A percentile compares a stretch with the other conserved stretches of the same genome.
phyloP scores from a whole-genome alignment of 805 yeast species.

The Millerozyma acaciae region DNA sequence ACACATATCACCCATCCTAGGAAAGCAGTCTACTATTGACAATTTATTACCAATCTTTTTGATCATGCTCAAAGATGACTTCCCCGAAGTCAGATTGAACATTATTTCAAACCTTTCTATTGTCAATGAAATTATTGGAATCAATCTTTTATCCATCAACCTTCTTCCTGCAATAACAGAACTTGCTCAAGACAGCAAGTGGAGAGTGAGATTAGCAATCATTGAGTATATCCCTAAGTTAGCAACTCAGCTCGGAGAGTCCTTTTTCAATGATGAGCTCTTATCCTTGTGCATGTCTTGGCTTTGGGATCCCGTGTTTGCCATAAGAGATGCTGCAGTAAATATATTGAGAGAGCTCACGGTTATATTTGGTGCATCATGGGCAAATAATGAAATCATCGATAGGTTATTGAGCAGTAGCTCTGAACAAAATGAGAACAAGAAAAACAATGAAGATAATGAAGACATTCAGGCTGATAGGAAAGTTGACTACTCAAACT shows the following conservation, averaged over 20 bases:
- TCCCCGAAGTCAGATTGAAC: slow-evolving; percentile 92
- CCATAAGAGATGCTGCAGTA: slow-evolving; percentile 96
- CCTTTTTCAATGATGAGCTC: slow-evolving; percentile 87
- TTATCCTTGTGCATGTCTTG: slow-evolving; percentile 92
- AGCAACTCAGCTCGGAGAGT: slow-evolving; percentile 90
- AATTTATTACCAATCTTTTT: slow-evolving; percentile 82
- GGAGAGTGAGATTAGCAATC: slow-evolving; percentile 97
- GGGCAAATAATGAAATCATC: slow-evolving; percentile 87
- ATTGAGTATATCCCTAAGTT: slow-evolving; percentile 93
- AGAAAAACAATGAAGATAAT: slow-evolving; percentile 10
- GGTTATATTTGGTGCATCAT: slow-evolving; percentile 82
- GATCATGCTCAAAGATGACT: slow-evolving; percentile 93
- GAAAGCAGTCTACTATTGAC: slow-evolving; percentile 79
- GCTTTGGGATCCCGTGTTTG: slow-evolving; percentile 97
- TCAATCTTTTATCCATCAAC: slow-evolving; percentile 78
- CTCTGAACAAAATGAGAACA: slow-evolving; percentile 12
- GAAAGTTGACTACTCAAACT: slow-evolving; percentile 58
- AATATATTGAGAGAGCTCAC: slow-evolving; percentile 75
- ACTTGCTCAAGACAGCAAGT: slow-evolving; percentile 91
- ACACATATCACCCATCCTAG: slow-evolving; percentile 78
- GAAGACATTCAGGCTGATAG: slow-evolving; percentile 24
- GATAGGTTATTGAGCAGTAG: slow-evolving; percentile 64
- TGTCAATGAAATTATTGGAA: slow-evolving; percentile 93
- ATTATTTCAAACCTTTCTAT: slow-evolving; percentile 88
- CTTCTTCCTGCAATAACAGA: slow-evolving; percentile 94